phyloP scores from a whole-genome alignment of 1,284 basidiomycete genomes.

The Phlebopus sp. region DNA sequence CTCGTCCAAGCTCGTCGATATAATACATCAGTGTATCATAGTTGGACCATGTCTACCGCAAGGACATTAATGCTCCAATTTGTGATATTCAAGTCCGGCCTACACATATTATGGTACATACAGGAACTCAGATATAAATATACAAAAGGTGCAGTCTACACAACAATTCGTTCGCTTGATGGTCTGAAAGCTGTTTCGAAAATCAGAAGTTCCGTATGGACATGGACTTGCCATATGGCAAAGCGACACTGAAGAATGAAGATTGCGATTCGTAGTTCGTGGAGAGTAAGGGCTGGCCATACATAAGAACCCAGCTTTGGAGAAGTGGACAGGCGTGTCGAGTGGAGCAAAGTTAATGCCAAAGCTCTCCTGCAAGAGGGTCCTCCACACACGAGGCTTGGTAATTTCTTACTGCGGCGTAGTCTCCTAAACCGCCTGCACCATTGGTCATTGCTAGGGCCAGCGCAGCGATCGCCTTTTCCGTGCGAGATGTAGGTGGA shows the following conservation, averaged over 20 bases:
- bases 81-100: not conserved
- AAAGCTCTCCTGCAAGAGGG: constrained; percentile 58
- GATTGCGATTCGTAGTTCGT: constrained; percentile 24
- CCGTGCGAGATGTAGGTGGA: constrained; percentile 41
- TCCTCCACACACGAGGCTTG: constrained; percentile 41
- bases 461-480: constrained; percentile 62
- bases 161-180: constrained; percentile 17
- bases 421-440: constrained; percentile 65
- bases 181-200: constrained; percentile 6
- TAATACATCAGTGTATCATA: too few species aligned
- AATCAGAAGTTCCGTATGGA: constrained; percentile 25
- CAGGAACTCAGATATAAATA: constrained; percentile 20
- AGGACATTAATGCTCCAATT: constrained; percentile 1
- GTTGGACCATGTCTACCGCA: not conserved
- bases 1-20: too few species aligned
- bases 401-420: constrained; percentile 48
- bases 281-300: constrained; percentile 23
- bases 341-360: constrained; percentile 41
- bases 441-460: constrained; percentile 65
- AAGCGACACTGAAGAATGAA: constrained; percentile 21
- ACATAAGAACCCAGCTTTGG: constrained; percentile 25
- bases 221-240: constrained; percentile 26
- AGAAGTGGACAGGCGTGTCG: not conserved
- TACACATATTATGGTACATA: constrained; percentile 22
- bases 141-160: constrained; percentile 17